phyloP scores from a whole-genome alignment of 441 rosid species.

The Pelargonium myrrhifolium region DNA sequence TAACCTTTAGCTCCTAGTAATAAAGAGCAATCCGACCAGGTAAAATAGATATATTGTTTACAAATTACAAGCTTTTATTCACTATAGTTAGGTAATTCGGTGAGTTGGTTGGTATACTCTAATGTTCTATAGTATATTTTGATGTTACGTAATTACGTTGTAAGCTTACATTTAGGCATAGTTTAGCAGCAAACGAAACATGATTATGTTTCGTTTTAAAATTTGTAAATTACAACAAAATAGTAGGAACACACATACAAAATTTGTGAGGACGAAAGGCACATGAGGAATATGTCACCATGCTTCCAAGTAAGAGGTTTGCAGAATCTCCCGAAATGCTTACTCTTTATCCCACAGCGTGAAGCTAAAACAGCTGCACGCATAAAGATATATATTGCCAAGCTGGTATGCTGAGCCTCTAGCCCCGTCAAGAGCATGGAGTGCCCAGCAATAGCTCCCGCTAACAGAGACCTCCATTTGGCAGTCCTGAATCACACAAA shows the following conservation, averaged over 20 bases:
- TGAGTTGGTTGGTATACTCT: neutral
- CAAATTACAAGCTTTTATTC: neutral
- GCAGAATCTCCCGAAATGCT: conserved; percentile 59
- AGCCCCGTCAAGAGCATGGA: conserved; percentile 84
- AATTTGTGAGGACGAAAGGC: conserved; percentile 86
- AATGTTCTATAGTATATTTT: neutral
- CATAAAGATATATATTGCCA: conserved; percentile 82
- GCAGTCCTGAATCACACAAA: conserved; percentile 47
- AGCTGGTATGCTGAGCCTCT: conserved; percentile 69
- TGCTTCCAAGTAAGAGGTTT: conserved; percentile 98
- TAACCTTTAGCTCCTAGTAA: no score
- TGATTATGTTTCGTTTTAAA: neutral
- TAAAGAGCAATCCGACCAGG: no score
- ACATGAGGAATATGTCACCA: conserved; percentile 90
- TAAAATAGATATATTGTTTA: neutral
- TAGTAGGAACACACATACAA: conserved; percentile 39
- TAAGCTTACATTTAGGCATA: no score
- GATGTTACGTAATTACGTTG: neutral
- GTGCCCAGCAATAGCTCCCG: conserved; percentile 86
- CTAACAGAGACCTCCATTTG: conserved; percentile 77
- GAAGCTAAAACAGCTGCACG: conserved; percentile 93
- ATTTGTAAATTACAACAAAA: neutral
- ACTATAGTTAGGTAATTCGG: neutral
- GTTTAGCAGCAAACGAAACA: neutral
- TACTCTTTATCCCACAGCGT: conserved; percentile 87